Base-by-base conservation (phyloP, 345 rosid species). In the Rhizophora apiculata region DNA sequence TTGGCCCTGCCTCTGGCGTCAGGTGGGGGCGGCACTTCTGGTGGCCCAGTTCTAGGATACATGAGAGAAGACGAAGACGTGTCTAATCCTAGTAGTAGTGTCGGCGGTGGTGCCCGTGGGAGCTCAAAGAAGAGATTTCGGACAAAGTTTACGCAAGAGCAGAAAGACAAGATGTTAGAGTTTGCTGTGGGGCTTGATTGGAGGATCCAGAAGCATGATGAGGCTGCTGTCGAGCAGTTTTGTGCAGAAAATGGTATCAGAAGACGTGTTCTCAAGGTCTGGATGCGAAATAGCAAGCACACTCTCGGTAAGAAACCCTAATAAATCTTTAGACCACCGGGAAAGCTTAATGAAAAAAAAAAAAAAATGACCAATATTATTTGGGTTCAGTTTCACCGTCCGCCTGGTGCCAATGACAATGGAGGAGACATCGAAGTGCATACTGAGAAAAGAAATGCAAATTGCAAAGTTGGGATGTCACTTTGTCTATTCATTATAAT, bases 241-340 rank as follows among this genome's bases (percentile, higher is more conserved):
- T 91, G 96, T 73, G 76, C 76, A 15, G 96, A 94, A 74, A 84
- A 74, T 39, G 97, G 93, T n/a, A 80, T 91, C 36, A 78, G 64
- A 69, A 79, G 96, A 64, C 91, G 88, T n/a, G 97, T 94, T 59
- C 97, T 94, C 58, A 94, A 94, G 82, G 91, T 94, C 31, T 94
- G 98, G 98, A 91, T 94, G 97, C 98, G 91, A 70, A 94, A 94
- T 72, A 94, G 91, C 84, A 94, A 94, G 85, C 86, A 89, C 85
- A 85, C 93, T 32, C 86, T 86, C 69, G 96, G 97, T 84, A 93
- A 91, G 96, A 93, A 93, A 87, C 93, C 97, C 93, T 91, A 87
- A 75, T 67, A 7, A 63, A 53, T 7, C 9, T 72, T 57, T 27
- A 26, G 36, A 53, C 57, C 57, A 53, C 24, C 57, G 11, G 4